A percentile compares a stretch with the other conserved stretches of the same genome.
phyloP scores from a whole-genome alignment of 2,329 filamentous ascomycete genomes.

The Trichoderma sp. region DNA sequence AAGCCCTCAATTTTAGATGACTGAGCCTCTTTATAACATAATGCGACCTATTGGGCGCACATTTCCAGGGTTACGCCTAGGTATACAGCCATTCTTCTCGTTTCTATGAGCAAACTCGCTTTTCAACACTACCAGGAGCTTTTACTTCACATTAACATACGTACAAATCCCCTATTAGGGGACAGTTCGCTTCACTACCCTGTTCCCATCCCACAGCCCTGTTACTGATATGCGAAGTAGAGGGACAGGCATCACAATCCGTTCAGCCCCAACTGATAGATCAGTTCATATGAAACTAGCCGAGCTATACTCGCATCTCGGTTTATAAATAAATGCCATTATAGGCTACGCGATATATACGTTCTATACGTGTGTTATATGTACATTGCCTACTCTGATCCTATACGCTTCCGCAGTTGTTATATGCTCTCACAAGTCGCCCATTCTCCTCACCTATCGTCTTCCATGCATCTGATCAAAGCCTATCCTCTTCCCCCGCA shows the following conservation, averaged over 20 bases:
- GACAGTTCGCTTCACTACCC: neutral
- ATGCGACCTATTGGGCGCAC: neutral
- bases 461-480: neutral
- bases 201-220: neutral
- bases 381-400: neutral
- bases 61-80: neutral
- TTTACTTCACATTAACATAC: neutral
- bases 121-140: neutral
- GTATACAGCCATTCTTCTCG: neutral
- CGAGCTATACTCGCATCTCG: neutral
- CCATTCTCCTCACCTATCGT: neutral
- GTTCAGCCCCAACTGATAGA: neutral
- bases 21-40: neutral
- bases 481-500: neutral
- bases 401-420: neutral
- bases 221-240: neutral
- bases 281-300: neutral
- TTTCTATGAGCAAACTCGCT: neutral
- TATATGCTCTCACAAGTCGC: neutral
- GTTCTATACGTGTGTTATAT: neutral
- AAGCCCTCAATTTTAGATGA: neutral
- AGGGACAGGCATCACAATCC: neutral
- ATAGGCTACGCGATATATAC: neutral
- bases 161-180: neutral
- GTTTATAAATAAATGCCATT: neutral